Conservation (phyloP, 345 rosid species). For the Physaria fendleri region DNA sequence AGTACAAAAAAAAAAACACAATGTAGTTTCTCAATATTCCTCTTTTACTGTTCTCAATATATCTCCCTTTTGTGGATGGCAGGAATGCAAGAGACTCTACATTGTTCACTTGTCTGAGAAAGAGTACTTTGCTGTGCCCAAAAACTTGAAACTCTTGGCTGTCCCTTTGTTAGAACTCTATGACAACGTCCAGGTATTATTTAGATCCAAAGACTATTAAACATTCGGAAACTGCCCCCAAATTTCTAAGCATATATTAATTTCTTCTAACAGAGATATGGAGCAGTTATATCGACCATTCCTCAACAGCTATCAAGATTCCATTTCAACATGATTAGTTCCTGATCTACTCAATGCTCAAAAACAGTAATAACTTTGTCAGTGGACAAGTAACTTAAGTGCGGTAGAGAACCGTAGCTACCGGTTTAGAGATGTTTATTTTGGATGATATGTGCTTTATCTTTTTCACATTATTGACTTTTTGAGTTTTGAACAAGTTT, state of each 20-base stretch:
- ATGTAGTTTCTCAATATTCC: background rate
- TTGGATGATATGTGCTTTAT: conserved; percentile 3
- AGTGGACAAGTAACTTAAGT: background rate
- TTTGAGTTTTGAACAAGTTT: conserved; percentile 3
- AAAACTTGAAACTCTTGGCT: conserved; percentile 93
- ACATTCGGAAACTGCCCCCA: background rate
- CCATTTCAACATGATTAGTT: conserved; percentile 85
- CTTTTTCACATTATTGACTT: conserved; percentile 3
- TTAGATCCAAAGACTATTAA: background rate
- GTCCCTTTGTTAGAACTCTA: conserved; percentile 96
- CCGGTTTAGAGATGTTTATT: conserved; percentile 2
- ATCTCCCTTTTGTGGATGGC: conserved; percentile 22
- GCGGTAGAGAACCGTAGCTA: conserved; percentile 15
- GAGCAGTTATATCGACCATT: conserved; percentile 91
- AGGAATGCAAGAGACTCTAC: conserved; percentile 98
- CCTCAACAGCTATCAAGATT: conserved; percentile 98
- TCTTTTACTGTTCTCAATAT: conserved; percentile 8
- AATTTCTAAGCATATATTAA: background rate
- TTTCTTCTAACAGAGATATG: conserved; percentile 62
- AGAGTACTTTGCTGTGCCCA: conserved; percentile 96
- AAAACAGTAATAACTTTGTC: conserved; percentile 10
- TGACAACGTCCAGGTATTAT: conserved; percentile 81
- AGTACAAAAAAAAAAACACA: background rate
- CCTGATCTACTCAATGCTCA: conserved; percentile 33
- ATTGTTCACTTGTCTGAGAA: conserved; percentile 92